Base-by-base conservation (phyloP, 371 early-diverging fungal species). In the Mucor mucedo region DNA sequence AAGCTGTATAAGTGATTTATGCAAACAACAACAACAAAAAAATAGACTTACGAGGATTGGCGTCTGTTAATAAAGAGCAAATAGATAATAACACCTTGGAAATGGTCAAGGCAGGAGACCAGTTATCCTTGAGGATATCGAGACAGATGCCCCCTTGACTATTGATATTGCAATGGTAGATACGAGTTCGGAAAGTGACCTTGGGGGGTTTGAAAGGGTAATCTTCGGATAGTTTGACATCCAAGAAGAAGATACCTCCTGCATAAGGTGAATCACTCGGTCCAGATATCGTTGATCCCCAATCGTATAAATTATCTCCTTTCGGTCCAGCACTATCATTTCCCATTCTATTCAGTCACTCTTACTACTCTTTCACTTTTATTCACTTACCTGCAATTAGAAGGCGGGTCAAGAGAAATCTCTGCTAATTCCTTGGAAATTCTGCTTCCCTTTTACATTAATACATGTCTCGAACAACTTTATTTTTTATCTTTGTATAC, bases 131-230 rank as follows among this genome's bases (percentile, higher is more conserved):
- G 65, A 99, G 84, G 66, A 98, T 98, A 74, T 97, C 98, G 77
- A 99, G 84, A 78, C 99, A 98, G 68, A 99, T 98, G 65, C 90
- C 90, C 52, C 99, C 99, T 77, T 96, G 96, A 71, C 93, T 91
- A 86, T 99, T 98, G 80, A 99, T 97, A 86, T 99, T 99, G 65
- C 98, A 98, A 84, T 99, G 99, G 74, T 96, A 99, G 64, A 99
- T 98, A 56, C 93, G 83, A 33, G 98, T 98, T 55, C 93, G 86
- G 85, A 98, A 99, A 72, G 84, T 90, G 61, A 86, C 87, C 87
- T 95, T 95, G 65, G 99, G 99, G 57, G 99, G 98, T 85, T 97
- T 98, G 88, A 98, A 99, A 21, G 99, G 99, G 75, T 99, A 99
- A 72, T 98, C 99, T 42, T 93, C 89, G 29, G 98, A 98, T 83